A percentile compares a stretch with the other conserved stretches of the same genome.
These are phyloP conservation scores for Pyrus communis DNA, from an alignment of 306 rosid genomes.

Conservation along the genomic window DNA sequence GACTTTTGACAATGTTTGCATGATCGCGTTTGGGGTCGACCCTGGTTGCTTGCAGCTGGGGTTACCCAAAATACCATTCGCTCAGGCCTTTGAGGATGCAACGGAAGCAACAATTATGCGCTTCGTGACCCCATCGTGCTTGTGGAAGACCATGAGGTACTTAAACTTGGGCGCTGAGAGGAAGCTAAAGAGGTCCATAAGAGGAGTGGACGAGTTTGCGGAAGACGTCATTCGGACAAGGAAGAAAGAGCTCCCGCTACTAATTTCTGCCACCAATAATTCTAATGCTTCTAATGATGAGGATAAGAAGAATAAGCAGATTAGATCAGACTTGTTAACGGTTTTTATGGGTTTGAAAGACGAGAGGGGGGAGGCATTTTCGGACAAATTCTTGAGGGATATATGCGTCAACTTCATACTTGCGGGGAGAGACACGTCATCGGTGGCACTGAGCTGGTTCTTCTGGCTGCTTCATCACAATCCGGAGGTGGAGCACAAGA, in stretches of 20 bases:
- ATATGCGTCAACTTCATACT: conserved; percentile 87
- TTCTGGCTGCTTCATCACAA: conserved; percentile 71
- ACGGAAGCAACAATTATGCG: conserved; percentile 69
- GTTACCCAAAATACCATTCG: conserved; percentile 67
- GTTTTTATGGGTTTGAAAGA: conserved; percentile 68
- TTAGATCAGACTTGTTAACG: conserved; percentile 54
- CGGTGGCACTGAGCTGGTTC: conserved; percentile 95
- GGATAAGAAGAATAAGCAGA: background rate
- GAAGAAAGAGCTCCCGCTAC: conserved; percentile 45
- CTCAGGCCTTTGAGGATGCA: conserved; percentile 83
- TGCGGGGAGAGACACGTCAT: conserved; percentile 95
- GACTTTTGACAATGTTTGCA: conserved; percentile 85
- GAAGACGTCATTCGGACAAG: conserved; percentile 60
- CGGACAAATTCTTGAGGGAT: conserved; percentile 79
- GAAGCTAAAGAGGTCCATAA: conserved; percentile 48
- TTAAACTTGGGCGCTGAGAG: conserved; percentile 60
- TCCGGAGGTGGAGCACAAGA: conserved; percentile 56
- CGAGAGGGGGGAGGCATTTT: conserved; percentile 53
- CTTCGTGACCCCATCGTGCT: conserved; percentile 47
- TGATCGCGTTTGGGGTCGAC: conserved; percentile 91
- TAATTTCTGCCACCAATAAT: background rate
- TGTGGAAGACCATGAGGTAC: conserved; percentile 73
- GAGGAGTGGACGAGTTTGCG: conserved; percentile 72
- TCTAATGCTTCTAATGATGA: background rate
- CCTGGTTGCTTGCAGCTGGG: conserved; percentile 63